Evolutionary conservation across 2,329 filamentous ascomycete species (phyloP).

Genomic region (Immersiporthe knoxdaviesiana): DNA sequence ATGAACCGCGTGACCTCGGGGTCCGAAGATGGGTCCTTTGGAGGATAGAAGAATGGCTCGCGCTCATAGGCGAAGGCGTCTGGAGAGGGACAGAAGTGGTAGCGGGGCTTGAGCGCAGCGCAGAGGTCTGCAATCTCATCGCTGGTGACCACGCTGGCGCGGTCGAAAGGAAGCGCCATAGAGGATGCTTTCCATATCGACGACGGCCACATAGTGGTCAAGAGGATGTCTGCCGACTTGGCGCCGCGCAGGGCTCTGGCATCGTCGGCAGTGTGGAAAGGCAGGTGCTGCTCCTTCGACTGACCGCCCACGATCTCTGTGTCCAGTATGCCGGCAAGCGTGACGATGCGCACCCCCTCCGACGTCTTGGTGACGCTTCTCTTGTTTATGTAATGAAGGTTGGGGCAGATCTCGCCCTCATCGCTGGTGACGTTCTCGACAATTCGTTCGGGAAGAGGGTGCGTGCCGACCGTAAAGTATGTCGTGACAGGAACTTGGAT

Average conservation of each 20-base stretch:
- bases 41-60: constrained; percentile 83
- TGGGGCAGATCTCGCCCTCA: constrained; percentile 75
- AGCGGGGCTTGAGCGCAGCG: constrained; percentile 80
- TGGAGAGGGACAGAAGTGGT: constrained; percentile 78
- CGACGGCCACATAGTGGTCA: constrained; percentile 86
- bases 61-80: constrained; percentile 78
- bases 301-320: constrained; percentile 59
- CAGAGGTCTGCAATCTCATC: constrained; percentile 78
- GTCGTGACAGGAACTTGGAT: constrained; percentile 78
- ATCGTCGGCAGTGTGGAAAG: constrained; percentile 77
- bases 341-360: constrained; percentile 85
- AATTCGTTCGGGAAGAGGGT: constrained; percentile 71
- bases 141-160: constrained; percentile 57
- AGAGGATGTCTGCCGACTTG: constrained; percentile 79
- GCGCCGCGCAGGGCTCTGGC: constrained; percentile 75
- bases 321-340: constrained; percentile 76
- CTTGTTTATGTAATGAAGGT: constrained; percentile 88
- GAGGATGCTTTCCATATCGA: constrained; percentile 72
- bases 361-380: constrained; percentile 86
- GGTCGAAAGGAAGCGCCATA: constrained; percentile 57
- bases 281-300: constrained; percentile 74
- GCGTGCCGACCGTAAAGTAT: constrained; percentile 84
- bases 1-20: constrained; percentile 82
- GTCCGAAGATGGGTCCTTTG: constrained; percentile 37
- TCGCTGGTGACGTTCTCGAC: constrained; percentile 74